Conservation (phyloP, 768 basidiomycete species). For the Leccinum subgranulosum region DNA sequence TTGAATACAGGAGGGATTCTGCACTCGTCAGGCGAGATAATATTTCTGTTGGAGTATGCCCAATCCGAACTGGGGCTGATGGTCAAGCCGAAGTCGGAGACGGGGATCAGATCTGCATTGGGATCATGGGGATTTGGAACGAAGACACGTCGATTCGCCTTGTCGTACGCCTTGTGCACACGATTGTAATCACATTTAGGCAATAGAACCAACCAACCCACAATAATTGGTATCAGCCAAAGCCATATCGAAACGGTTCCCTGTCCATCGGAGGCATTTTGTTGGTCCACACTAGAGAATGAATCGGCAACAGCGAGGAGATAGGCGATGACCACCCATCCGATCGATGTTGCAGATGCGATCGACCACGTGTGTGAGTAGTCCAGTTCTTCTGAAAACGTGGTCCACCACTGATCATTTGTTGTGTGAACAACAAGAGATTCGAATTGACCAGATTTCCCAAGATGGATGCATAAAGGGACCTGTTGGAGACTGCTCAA, state of each 20-base stretch:
- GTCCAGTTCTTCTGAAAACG: constrained; percentile 32
- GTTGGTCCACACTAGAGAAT: constrained; percentile 9
- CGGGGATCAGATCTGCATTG: background rate
- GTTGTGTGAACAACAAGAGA: constrained; percentile 41
- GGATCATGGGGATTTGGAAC: background rate
- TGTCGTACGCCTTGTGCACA: constrained; percentile 18
- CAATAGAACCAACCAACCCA: constrained; percentile 40
- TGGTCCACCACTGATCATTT: constrained; percentile 43
- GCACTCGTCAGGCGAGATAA: constrained; percentile 21
- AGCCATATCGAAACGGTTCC: constrained; percentile 41
- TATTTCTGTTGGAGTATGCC: background rate
- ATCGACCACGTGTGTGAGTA: constrained; percentile 40
- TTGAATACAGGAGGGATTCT: constrained; percentile 24
- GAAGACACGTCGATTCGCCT: constrained; percentile 8
- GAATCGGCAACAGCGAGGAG: constrained; percentile 17
- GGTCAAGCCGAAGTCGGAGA: constrained; percentile 14
- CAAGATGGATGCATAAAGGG: constrained; percentile 32
- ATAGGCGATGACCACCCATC: constrained; percentile 45
- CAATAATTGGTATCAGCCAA: constrained; percentile 41
- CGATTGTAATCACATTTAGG: constrained; percentile 37
- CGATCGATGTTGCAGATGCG: constrained; percentile 37
- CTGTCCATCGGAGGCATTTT: constrained; percentile 34
- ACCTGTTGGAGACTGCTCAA: constrained; percentile 43
- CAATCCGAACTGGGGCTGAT: constrained; percentile 6
- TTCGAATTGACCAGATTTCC: constrained; percentile 29